Evolutionary conservation across 192 early-diverging fungal species (phyloP).

Genomic region (Endogone sp.): DNA sequence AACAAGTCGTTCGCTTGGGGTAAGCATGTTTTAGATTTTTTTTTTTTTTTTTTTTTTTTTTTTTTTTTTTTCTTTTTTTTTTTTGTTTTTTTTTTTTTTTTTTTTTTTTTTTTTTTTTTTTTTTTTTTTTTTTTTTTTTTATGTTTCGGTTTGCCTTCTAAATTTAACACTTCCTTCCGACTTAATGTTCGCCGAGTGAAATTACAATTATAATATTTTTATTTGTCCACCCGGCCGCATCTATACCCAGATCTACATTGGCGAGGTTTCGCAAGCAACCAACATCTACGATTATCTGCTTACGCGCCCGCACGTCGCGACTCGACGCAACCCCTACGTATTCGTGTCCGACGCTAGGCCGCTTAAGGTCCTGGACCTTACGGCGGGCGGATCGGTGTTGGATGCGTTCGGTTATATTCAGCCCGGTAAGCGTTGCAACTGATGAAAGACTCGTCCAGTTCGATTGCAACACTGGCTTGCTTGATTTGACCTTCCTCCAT

Average conservation of each 20-base stretch:
- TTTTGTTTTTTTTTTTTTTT: too few relatives aligned
- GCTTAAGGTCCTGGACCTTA: constrained; percentile 24
- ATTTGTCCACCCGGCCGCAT: too few relatives aligned
- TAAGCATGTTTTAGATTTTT: neutral
- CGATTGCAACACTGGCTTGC: neutral
- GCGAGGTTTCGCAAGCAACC: neutral
- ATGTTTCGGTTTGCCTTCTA: too few relatives aligned
- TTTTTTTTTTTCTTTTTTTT: too few relatives aligned
- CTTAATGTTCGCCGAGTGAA: too few relatives aligned
- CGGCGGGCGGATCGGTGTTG: neutral
- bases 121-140: too few relatives aligned
- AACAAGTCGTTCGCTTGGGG: constrained; percentile 39
- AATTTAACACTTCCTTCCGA: too few relatives aligned
- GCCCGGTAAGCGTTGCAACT: neutral
- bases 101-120: too few relatives aligned
- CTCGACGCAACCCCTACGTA: constrained; percentile 63
- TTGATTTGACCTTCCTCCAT: neutral
- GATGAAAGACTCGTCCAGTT: too few relatives aligned
- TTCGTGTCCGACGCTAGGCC: constrained; percentile 43
- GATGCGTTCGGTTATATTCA: neutral
- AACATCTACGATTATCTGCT: constrained; percentile 58
- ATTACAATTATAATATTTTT: too few relatives aligned
- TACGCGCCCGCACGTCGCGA: constrained; percentile 52
- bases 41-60: too few relatives aligned
- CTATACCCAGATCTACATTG: neutral